Percentiles rank a stretch among this genome's conserved stretches.
These are phyloP conservation scores for Leccinum pachyderme DNA, from an alignment of 1,284 basidiomycete genomes.

Conservation along the genomic window DNA sequence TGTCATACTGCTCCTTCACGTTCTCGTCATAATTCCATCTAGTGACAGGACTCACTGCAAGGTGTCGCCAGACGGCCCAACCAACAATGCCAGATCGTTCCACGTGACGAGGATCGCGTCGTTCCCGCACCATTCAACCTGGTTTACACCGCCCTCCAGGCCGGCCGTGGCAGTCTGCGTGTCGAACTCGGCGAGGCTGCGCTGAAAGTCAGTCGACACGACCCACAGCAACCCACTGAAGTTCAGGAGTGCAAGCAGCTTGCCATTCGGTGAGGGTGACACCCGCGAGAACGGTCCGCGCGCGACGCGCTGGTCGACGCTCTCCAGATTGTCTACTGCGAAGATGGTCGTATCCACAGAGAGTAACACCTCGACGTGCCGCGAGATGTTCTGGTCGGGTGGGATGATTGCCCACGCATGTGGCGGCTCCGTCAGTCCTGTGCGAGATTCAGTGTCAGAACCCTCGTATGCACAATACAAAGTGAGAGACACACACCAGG, in stretches of 20 bases:
- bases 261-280: constrained; percentile 89
- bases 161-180: constrained; percentile 52
- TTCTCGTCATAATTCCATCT: not conserved
- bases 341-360: constrained; percentile 78
- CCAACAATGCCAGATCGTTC: constrained; percentile 76
- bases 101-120: constrained; percentile 91
- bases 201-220: constrained; percentile 89
- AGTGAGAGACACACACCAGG: constrained; percentile 51
- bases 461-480: constrained; percentile 7
- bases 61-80: constrained; percentile 90
- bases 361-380: constrained; percentile 84
- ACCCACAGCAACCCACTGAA: constrained; percentile 80
- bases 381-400: constrained; percentile 80
- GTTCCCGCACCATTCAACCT: constrained; percentile 95
- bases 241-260: constrained; percentile 85
- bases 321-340: constrained; percentile 84
- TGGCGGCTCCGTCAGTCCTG: constrained; percentile 75
- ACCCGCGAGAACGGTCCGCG: constrained; percentile 88
- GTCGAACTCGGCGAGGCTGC: constrained; percentile 86
- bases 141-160: constrained; percentile 55
- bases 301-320: constrained; percentile 83
- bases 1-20: constrained; percentile 51
- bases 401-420: constrained; percentile 84
- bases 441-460: not conserved
- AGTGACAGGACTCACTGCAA: constrained; percentile 58